Base-by-base conservation (phyloP, 2,329 filamentous ascomycete genomes). In the Xenosphaeropsis pyriputrescens region DNA sequence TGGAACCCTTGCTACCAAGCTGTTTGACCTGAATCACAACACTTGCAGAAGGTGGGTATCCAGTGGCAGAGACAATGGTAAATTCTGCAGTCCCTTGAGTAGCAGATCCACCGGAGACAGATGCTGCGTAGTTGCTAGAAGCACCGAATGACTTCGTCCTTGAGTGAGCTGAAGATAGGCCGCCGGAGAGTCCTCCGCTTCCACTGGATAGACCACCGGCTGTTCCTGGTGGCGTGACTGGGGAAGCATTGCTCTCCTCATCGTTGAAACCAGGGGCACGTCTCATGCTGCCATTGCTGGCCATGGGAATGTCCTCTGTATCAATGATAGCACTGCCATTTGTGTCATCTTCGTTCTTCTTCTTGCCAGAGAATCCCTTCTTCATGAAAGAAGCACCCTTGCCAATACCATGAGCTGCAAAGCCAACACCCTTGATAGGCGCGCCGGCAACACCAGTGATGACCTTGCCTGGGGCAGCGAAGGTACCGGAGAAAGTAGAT, bases 361-460 rank as follows among this genome's bases (percentile, higher is more conserved):
- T 84, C 55, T 76, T 75, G 41, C 79, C 68, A 51, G 79, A 80
- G 59, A 96, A 78, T 14, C 85, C 85, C 43, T 85, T 82, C 47
- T 83, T 82, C 46, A 98, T 67, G 67, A 96, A 95, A 0, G 84
- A 88, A 5, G 86, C 91, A 34, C 86, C 89, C 57, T 84, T 93
- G 45, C 85, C 78, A 26, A 96, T 85, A 38, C 53, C 50, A 36
- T 49, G 45, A 11, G 54, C 88, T 29, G 81, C 79, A 40, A 77
- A 81, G 19, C 84, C 84, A 29, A 82, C 78, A 32, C 86, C 88
- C 63, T 96, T 96, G 59, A 98, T 79, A n/a, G 91, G 93, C 14
- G 80, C 91, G 29, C 89, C 89, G 18, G 75, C 77, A 37, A 81
- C 76, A 44, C 76, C 75, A 11, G 77, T 81, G 41, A 96, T 83